Percentiles rank a stretch among this genome's conserved stretches.
phyloP scores from a whole-genome alignment of 805 yeast species.

The Metschnikowia anglica region DNA sequence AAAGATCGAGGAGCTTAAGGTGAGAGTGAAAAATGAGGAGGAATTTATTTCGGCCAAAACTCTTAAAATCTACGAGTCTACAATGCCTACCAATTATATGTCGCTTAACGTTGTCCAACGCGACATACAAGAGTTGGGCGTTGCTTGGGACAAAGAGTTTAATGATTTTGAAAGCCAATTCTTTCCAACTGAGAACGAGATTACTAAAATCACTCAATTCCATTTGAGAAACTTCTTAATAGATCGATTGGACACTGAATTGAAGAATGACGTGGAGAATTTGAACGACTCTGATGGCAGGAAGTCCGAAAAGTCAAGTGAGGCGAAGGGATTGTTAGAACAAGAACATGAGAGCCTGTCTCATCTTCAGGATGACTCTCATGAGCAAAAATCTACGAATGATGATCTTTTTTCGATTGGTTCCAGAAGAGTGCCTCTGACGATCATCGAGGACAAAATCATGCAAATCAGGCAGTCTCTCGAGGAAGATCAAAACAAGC shows the following conservation, averaged over 20 bases:
- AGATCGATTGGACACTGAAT: constrained; percentile 42
- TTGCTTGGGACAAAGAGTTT: constrained; percentile 84
- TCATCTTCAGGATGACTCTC: background rate
- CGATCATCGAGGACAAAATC: constrained; percentile 21
- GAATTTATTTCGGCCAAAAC: constrained; percentile 44
- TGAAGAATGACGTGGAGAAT: constrained; percentile 15
- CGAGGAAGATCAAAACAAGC: constrained; percentile 19
- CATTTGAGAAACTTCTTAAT: constrained; percentile 75
- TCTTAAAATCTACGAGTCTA: constrained; percentile 50
- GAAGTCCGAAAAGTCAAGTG: background rate
- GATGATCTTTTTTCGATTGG: constrained; percentile 11
- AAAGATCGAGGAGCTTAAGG: constrained; percentile 57
- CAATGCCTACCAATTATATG: constrained; percentile 64
- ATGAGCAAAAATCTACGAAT: background rate
- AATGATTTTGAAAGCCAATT: constrained; percentile 72
- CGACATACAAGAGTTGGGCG: constrained; percentile 75
- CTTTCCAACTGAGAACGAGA: constrained; percentile 90
- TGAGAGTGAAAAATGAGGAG: constrained; percentile 52
- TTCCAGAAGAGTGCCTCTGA: constrained; percentile 18
- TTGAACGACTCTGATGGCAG: background rate
- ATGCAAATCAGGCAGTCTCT: constrained; percentile 21
- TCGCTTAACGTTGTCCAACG: constrained; percentile 68
- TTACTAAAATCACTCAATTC: constrained; percentile 83
- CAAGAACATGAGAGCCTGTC: background rate
- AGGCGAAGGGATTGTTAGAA: background rate